Percentiles rank a stretch among this genome's conserved stretches.
These are phyloP conservation scores for Penicillium sp. DNA, from an alignment of 2,329 filamentous ascomycete genomes.

Conservation along the genomic window DNA sequence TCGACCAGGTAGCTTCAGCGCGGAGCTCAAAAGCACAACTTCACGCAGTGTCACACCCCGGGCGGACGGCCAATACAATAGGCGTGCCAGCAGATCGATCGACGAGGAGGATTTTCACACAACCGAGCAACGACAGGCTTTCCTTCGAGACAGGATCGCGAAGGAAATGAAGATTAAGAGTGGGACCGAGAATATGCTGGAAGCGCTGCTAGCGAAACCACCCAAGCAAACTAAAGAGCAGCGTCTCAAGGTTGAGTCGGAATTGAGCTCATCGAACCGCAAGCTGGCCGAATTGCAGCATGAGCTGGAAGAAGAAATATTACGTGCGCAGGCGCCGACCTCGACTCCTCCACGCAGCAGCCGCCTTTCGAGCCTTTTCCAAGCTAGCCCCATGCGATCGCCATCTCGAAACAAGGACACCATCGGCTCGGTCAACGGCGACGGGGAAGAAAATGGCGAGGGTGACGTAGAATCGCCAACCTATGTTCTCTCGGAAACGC, in stretches of 20 bases:
- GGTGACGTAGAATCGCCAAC: constrained; percentile 79
- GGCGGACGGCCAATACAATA: constrained; percentile 57
- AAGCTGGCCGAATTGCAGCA: constrained; percentile 61
- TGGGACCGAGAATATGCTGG: constrained; percentile 95
- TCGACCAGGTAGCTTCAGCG: constrained; percentile 81
- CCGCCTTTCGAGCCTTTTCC: constrained; percentile 59
- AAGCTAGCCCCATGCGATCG: constrained; percentile 55
- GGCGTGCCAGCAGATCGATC: constrained; percentile 44
- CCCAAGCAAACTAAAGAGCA: constrained; percentile 92
- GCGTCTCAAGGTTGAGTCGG: constrained; percentile 74
- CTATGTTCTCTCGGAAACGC: constrained; percentile 81
- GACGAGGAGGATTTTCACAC: constrained; percentile 63
- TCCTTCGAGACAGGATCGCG: constrained; percentile 79
- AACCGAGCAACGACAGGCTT: constrained; percentile 71
- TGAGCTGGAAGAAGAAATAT: constrained; percentile 60
- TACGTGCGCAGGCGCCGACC: constrained; percentile 57
- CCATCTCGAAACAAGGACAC: constrained; percentile 41
- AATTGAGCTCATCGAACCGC: constrained; percentile 83
- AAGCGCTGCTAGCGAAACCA: constrained; percentile 91
- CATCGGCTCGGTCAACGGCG: constrained; percentile 38
- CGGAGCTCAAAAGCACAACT: constrained; percentile 72
- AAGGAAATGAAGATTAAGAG: constrained; percentile 98
- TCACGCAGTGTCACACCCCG: constrained; percentile 62
- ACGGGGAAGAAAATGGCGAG: constrained; percentile 58
- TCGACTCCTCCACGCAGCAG: constrained; percentile 51